Evolutionary conservation across 108 stramenopile genomes (phyloP).

Genomic region (Mediolabrus comicus): DNA sequence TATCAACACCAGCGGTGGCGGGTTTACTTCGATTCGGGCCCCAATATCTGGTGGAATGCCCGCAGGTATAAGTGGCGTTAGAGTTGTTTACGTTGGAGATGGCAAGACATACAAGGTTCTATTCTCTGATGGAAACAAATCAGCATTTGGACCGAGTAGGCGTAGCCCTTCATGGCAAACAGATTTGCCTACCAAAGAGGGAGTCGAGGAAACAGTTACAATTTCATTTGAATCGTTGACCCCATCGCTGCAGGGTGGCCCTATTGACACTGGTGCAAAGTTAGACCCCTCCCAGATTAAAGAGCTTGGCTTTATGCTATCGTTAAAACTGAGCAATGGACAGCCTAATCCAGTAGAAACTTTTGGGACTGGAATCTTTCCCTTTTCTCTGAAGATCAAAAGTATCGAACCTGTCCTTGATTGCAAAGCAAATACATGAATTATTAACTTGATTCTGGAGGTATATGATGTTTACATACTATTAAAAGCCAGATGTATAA

Average conservation of each 20-base stretch:
- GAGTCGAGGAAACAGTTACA: slow-evolving; percentile 33
- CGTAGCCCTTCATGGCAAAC: slow-evolving; percentile 62
- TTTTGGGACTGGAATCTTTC: slow-evolving; percentile 69
- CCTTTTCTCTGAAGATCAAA: slow-evolving; percentile 55
- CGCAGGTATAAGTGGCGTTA: slow-evolving; percentile 33
- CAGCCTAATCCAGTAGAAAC: slow-evolving; percentile 65
- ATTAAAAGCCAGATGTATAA: too few relatives aligned
- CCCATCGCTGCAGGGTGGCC: slow-evolving; percentile 48
- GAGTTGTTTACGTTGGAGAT: slow-evolving; percentile 51
- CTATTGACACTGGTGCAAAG: slow-evolving; percentile 33
- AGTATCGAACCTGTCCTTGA: slow-evolving; percentile 46
- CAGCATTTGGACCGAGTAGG: slow-evolving; percentile 48
- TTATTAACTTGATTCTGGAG: neutral
- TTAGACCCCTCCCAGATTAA: slow-evolving; percentile 56
- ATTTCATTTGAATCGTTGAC: slow-evolving; percentile 45
- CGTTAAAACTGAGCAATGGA: slow-evolving; percentile 65
- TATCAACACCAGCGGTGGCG: slow-evolving; percentile 74
- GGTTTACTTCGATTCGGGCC: slow-evolving; percentile 68
- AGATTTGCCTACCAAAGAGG: slow-evolving; percentile 56
- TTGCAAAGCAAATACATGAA: neutral
- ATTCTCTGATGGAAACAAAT: slow-evolving; percentile 54
- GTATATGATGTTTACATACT: too few relatives aligned
- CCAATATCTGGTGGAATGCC: slow-evolving; percentile 38
- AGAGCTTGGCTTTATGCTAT: slow-evolving; percentile 74
- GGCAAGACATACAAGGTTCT: slow-evolving; percentile 76